Conservation (phyloP, 73 alveolate species). For the Symbiodinium natans region DNA sequence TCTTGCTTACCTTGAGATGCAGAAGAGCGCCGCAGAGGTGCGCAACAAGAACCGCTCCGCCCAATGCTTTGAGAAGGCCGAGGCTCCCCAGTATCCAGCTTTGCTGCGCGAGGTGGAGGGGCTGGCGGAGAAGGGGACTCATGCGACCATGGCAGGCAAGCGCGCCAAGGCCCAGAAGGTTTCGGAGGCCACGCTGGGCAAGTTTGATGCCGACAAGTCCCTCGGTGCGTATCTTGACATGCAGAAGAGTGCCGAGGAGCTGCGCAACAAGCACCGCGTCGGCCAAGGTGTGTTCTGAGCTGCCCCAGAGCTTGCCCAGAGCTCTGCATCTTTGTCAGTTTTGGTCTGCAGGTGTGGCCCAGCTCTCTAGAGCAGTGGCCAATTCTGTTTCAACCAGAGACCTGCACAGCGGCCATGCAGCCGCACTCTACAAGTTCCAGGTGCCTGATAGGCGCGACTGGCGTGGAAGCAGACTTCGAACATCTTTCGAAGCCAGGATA, state of each 20-base stretch:
- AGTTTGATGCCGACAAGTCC: slow-evolving; percentile 54
- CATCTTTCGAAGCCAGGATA: neutral
- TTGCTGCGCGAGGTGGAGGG: slow-evolving; percentile 3
- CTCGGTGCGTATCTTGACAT: slow-evolving; percentile 32
- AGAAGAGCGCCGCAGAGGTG: slow-evolving; percentile 46
- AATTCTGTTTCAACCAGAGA: neutral
- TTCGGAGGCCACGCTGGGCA: slow-evolving; percentile 68
- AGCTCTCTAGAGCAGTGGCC: too few species aligned
- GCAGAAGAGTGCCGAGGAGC: slow-evolving; percentile 70
- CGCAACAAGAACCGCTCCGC: slow-evolving; percentile 86
- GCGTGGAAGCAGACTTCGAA: neutral
- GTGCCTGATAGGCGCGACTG: slow-evolving; percentile 11
- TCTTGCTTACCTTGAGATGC: slow-evolving; percentile 49
- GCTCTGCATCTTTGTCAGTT: neutral
- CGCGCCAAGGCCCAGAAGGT: slow-evolving; percentile 53
- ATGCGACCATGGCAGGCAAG: slow-evolving; percentile 44
- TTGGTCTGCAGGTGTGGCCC: neutral
- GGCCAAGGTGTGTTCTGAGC: slow-evolving; percentile 78
- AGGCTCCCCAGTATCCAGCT: neutral
- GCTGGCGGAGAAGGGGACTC: neutral
- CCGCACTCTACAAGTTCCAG: neutral
- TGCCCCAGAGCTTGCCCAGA: neutral
- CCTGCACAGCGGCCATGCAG: neutral
- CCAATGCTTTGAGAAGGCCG: slow-evolving; percentile 4
- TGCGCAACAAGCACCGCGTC: slow-evolving; percentile 85